phyloP scores from a whole-genome alignment of 805 yeast genomes.

The Sungouiozyma ichnusensis region DNA sequence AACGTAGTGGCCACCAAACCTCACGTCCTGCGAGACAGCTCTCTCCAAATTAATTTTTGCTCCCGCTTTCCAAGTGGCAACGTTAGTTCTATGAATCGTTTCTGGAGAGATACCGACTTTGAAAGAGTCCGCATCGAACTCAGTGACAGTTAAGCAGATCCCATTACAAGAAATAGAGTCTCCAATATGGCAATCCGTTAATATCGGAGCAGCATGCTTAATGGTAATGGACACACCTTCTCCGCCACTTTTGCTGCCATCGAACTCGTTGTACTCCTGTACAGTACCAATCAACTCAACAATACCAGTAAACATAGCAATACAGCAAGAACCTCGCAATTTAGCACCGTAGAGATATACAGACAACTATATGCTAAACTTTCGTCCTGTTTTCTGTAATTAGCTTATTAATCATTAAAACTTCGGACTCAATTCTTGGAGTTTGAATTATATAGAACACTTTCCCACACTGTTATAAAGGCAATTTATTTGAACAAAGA shows the following conservation, averaged over 20 bases:
- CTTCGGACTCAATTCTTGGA: too few species aligned
- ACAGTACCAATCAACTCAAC: conserved; percentile 71
- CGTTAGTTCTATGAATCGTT: conserved; percentile 70
- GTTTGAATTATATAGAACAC: too few species aligned
- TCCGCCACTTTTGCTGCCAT: conserved; percentile 20
- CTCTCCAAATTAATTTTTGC: conserved; percentile 77
- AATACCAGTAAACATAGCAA: conserved; percentile 91
- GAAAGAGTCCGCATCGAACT: conserved; percentile 49
- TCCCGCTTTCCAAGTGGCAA: conserved; percentile 51
- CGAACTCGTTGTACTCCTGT: conserved; percentile 13
- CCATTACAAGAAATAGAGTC: conserved; percentile 92
- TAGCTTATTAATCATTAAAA: too few species aligned
- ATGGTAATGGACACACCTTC: conserved; percentile 62
- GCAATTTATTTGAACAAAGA: too few species aligned
- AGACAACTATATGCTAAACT: too few species aligned
- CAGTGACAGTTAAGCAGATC: conserved; percentile 83
- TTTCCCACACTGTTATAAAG: too few species aligned
- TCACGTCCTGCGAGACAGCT: conserved; percentile 64
- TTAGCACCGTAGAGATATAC: too few species aligned
- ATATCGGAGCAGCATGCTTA: conserved; percentile 47
- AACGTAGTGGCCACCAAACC: conserved; percentile 95
- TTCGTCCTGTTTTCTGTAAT: too few species aligned
- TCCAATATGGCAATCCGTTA: conserved; percentile 80
- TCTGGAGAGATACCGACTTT: conserved; percentile 92
- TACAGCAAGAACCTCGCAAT: too few species aligned